Percentiles rank a stretch among this genome's conserved stretches.
Conservation (phyloP, 2,329 filamentous ascomycete species). For the Talaromyces rugulosus region DNA sequence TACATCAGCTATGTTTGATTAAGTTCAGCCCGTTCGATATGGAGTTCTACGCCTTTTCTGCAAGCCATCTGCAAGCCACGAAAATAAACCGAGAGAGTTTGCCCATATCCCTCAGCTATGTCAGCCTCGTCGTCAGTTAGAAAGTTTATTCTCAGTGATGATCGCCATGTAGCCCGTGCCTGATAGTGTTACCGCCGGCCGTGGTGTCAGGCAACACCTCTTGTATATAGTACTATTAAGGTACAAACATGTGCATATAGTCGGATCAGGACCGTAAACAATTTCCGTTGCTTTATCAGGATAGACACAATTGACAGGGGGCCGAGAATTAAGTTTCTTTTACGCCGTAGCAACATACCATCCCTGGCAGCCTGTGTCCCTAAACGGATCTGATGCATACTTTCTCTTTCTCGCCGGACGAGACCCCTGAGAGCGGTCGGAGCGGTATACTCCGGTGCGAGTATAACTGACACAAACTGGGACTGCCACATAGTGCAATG, state of each 20-base stretch:
- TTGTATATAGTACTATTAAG: background rate
- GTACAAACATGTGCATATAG: background rate
- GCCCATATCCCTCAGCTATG: background rate
- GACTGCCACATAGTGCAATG: background rate
- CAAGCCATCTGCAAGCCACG: slow-evolving; percentile 10
- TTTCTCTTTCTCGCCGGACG: background rate
- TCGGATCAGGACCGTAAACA: background rate
- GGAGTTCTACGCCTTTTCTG: background rate
- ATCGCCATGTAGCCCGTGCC: background rate
- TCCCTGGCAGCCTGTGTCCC: background rate
- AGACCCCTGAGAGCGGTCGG: background rate
- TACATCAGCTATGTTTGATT: background rate
- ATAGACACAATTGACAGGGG: background rate
- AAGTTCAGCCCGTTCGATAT: background rate
- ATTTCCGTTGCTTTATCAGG: background rate
- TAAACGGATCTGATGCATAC: background rate
- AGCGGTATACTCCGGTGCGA: background rate
- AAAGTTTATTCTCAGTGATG: background rate
- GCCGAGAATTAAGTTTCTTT: background rate
- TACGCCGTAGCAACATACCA: background rate
- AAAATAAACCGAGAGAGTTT: background rate
- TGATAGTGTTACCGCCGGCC: too few relatives aligned
- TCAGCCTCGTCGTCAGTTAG: background rate
- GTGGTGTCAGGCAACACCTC: background rate
- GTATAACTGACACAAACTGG: background rate